Percentiles rank a stretch among this genome's conserved stretches.
Evolutionary conservation across 73 alveolate genomes (phyloP).

Genomic region (Tetrahymena elliotti): DNA sequence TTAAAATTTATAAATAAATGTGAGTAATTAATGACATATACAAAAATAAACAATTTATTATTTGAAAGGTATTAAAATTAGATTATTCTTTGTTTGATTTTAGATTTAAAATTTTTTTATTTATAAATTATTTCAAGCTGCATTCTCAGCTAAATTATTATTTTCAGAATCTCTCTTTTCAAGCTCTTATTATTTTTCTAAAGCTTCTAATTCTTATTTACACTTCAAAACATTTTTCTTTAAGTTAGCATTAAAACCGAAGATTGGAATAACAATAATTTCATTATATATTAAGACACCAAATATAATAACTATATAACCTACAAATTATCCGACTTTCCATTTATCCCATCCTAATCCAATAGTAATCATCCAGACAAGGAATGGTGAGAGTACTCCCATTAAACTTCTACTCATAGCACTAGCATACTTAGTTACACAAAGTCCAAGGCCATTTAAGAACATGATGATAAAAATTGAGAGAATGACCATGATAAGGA

Average conservation of each 20-base stretch:
- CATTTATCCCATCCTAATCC: conserved; percentile 74
- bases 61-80: too few relatives aligned
- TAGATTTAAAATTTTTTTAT: too few relatives aligned
- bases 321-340: conserved; percentile 69
- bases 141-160: neutral
- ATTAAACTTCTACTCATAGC: conserved; percentile 72
- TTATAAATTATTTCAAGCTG: neutral
- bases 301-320: conserved; percentile 69
- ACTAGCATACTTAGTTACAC: conserved; percentile 74
- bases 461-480: conserved; percentile 50
- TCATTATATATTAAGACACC: conserved; percentile 89
- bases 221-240: neutral
- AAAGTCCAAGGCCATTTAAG: conserved; percentile 73
- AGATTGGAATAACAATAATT: neutral
- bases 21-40: neutral
- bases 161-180: neutral
- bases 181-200: neutral
- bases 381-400: conserved; percentile 66
- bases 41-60: too few relatives aligned
- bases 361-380: conserved; percentile 77
- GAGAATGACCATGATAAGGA: conserved; percentile 23
- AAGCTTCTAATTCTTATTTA: neutral
- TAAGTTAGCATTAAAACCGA: neutral
- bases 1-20: too few relatives aligned
- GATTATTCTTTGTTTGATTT: neutral